Base-by-base conservation (phyloP, 1,284 basidiomycete species). In the Puccinia polysora region DNA sequence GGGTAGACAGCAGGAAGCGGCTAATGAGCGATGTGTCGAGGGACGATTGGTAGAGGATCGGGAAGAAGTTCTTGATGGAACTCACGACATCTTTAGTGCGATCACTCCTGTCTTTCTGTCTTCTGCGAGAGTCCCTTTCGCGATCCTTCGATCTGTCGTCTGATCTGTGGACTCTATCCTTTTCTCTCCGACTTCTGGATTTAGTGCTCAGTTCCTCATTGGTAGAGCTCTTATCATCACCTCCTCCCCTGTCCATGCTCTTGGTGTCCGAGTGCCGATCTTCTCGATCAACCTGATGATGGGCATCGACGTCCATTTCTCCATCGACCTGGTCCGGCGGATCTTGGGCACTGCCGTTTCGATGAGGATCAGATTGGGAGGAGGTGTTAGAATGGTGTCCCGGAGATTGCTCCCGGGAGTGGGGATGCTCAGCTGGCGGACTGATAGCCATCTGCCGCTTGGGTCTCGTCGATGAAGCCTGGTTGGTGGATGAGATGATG, bases 91-190 rank as follows among this genome's bases (percentile, higher is more conserved):
- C 64, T 34, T 34, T 67, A 5, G 53, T 50, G 18, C 52, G 36
- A n/a, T 67, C 64, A 36, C 50, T 30, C 3, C 50, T 49, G 12
- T 55, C 64, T 40, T 38, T 30, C n/a, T 67, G 64, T 67, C 64
- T 32, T 40, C 50, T 32, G 55, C 64, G 47, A 45, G 47, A 40
- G n/a, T 67, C 64, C 50, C 50, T 38, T 18, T 67, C 50, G 23
- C 50, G 49, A 18, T 67, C 64, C 43, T 34, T 49, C 18, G 40
- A 47, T 34, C 62, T 47, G 47, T 64, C 62, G 40, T 5, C n/a
- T 23, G 58, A 40, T 60, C 36, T 60, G 58, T 58, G 55, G 6
- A 38, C 28, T 40, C 60, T 40, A 32, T 50, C 62, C 47, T 50
- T 47, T 5, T 64, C 62, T 28, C 62, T 38, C 40, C 58, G 58